Evolutionary conservation across 768 basidiomycete genomes (phyloP), one percentile per base, ranked within the genome.

Genomic region (Trametes cingulata): DNA sequence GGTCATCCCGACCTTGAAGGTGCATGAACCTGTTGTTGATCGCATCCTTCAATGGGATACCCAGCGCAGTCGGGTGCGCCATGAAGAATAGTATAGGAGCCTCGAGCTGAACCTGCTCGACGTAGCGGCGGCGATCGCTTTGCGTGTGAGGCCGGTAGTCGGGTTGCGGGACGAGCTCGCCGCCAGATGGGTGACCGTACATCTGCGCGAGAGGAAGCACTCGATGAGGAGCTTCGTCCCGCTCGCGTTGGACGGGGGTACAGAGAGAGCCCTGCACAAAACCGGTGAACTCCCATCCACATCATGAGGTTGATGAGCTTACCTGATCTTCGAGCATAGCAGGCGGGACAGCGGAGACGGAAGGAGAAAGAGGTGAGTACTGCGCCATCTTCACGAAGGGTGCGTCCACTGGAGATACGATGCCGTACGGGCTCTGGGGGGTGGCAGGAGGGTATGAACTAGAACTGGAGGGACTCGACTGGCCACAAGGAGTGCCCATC

Each of bases 141-240:
- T 84, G 85, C 3, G 90, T 91, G 68, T 89, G 85, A 1, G 90
- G 90, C 63, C 82, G 83, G 69, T 91, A 92, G 72, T 88, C 85
- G 29, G 65, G 73, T 70, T 92, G 90, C 10, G 87, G 88, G 14
- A 92, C 73, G 67, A 88, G 60, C 13, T 50, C 36, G 25, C 63
- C 33, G 8, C 61, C 67, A 13, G 52, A 45, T 14, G 67, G 65
- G 46, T 43, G 56, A 14, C 56, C 61, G 14, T 27, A 58, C 4
- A 8, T 17, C 9, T 22, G 13, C 9, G 67, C 69, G 15, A 65
- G 13, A 7, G 66, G 62, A 14, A 55, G 46, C 1, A 71, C 70
- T 3, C 25, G 25, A 17, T 25, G 15, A 6, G 24, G 10, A 1
- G 20, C 36, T 1, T 39, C 50, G 13, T 51, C 35, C 4, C 15